Percentiles rank a stretch among this genome's conserved stretches.
Conservation (phyloP, 2,329 filamentous ascomycete genomes). For the Cryphonectria carpinicola region DNA sequence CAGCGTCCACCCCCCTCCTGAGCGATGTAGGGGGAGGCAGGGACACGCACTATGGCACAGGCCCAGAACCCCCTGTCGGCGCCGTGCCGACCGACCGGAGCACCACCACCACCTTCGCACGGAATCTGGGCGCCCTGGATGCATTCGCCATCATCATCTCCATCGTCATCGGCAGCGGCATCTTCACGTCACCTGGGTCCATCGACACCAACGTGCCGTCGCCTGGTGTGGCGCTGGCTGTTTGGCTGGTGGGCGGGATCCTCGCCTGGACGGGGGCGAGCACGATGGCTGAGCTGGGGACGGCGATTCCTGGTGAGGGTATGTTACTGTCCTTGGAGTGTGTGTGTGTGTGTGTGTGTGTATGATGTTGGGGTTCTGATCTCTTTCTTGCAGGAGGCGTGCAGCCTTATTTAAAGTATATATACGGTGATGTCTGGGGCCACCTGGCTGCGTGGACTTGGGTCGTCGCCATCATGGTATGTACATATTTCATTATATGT, state of each 20-base stretch:
- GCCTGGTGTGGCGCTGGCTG: constrained; percentile 58
- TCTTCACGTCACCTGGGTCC: constrained; percentile 66
- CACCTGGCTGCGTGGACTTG: constrained; percentile 69
- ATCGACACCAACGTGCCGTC: constrained; percentile 68
- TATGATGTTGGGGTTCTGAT: background rate
- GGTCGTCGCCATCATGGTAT: constrained; percentile 62
- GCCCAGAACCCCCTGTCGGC: background rate
- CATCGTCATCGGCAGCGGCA: constrained; percentile 66
- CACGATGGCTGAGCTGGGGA: constrained; percentile 66
- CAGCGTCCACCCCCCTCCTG: background rate
- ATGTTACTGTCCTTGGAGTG: constrained; percentile 21
- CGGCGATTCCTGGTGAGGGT: constrained; percentile 65
- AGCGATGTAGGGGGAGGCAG: background rate
- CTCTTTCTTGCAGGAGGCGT: constrained; percentile 52
- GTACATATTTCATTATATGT: background rate
- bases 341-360: background rate
- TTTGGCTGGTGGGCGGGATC: constrained; percentile 65
- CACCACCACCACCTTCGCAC: constrained; percentile 39
- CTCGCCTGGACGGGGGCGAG: constrained; percentile 67
- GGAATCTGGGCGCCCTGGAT: constrained; percentile 51
- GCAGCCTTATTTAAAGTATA: constrained; percentile 64
- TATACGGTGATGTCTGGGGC: constrained; percentile 64
- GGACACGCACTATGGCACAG: background rate
- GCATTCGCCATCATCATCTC: constrained; percentile 65
- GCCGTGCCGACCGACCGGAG: constrained; percentile 20